Conservation (phyloP, 345 rosid genomes). For the Noccaea bulbosa region DNA sequence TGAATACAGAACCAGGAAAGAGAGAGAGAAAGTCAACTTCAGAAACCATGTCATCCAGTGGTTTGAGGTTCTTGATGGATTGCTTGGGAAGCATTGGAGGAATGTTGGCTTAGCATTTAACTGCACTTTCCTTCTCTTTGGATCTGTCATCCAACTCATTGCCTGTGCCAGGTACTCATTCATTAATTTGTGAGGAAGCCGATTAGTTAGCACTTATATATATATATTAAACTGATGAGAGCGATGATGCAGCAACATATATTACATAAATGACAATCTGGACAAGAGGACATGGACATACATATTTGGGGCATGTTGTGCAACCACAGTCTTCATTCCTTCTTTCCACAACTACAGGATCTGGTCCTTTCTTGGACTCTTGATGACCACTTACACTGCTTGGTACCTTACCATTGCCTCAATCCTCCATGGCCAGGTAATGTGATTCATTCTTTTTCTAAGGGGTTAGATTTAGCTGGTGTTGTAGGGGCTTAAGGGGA, state of each 20-base stretch:
- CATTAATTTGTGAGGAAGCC: not conserved
- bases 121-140: constrained; percentile 98
- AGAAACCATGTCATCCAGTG: constrained; percentile 99
- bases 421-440: constrained; percentile 84
- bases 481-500: constrained; percentile 25
- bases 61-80: constrained; percentile 99
- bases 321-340: constrained; percentile 96
- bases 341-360: constrained; percentile 98
- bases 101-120: constrained; percentile 98
- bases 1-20: constrained; percentile 95
- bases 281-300: constrained; percentile 99
- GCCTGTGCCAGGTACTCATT: constrained; percentile 89
- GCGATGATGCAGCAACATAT: constrained; percentile 76
- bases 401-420: constrained; percentile 98
- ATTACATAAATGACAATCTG: constrained; percentile 95
- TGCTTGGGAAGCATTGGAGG: constrained; percentile 98
- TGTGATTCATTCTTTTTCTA: not conserved
- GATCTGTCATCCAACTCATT: constrained; percentile 99
- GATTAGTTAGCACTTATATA: not conserved
- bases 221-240: not conserved
- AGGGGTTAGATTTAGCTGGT: constrained; percentile 28
- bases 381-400: constrained; percentile 98
- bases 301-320: constrained; percentile 98
- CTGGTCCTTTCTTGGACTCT: constrained; percentile 97
- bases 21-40: constrained; percentile 95